Base-by-base conservation (phyloP, 257 asterid genomes). In the Forsythia viridissima region DNA sequence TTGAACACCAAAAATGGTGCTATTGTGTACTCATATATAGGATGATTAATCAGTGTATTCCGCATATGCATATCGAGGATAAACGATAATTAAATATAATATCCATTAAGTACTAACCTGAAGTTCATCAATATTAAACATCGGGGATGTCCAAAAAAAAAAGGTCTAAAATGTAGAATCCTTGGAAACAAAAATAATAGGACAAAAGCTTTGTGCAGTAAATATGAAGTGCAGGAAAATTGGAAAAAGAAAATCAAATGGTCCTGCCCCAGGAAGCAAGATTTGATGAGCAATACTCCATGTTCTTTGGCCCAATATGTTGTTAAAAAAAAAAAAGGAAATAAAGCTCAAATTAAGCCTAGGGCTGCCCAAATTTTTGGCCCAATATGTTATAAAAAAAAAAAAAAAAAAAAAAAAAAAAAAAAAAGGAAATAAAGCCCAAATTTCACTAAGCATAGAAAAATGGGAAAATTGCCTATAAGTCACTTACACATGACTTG, bases 151-250 rank as follows among this genome's bases (percentile, higher is more conserved):
- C 15, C 2, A 24, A 10, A 21, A 63, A 20, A 20, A 63, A 24
- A 4, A 9, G 24, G 24, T 24, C 57, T 48, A 10, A 15, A 10
- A 63, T 10, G 70, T 46, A 70, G 4, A 51, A 79, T 38, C 70
- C 51, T 7, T 30, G 2, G n/a, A 38, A 55, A 44, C 34, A 11
- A 42, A 76, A 30, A 71, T 8, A 30, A 6, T 38, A 42, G 15
- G 77, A 41, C 68, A 36, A 71, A 24, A 42, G 12, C 39, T 70
- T 24, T 61, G 57, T 72, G 24, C 68, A 68, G 39, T 77, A 44
- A 73, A 77, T 42, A 48, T 67, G 44, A 66, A 75, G 24, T 63
- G 30, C 43, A n/a, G 79, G 71, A 80, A 72, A 77, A 67, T 9
- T 68, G 70, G 75, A 61, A 34, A 82, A 80, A 4, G 39, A 63